Evolutionary conservation across 495 filamentous ascomycete species (phyloP).

Genomic region (Cladorrhinum samala): DNA sequence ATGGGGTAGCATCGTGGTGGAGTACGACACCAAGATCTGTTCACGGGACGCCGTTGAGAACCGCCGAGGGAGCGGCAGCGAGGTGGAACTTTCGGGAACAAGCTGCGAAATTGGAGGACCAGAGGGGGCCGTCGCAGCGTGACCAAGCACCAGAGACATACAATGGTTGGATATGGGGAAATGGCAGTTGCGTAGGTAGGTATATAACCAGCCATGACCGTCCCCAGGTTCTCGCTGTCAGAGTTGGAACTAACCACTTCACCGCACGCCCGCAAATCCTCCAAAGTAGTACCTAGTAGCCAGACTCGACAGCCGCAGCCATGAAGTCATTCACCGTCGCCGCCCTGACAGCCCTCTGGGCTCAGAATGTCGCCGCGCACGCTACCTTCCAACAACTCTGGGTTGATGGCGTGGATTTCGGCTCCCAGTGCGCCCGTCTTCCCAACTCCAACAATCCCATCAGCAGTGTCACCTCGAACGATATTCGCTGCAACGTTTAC

Average conservation of each 20-base stretch:
- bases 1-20: conserved; percentile 16
- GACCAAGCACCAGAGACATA: background rate
- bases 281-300: no score
- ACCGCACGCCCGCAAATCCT: no score
- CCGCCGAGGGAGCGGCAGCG: conserved; percentile 4
- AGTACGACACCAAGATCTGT: conserved; percentile 8
- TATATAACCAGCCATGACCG: conserved; percentile 4
- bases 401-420: conserved; percentile 43
- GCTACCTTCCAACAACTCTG: conserved; percentile 49
- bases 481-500: conserved; percentile 38
- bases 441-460: conserved; percentile 43
- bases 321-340: conserved; percentile 39
- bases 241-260: no score
- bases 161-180: background rate
- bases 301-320: conserved; percentile 1
- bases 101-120: conserved; percentile 12
- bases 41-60: conserved; percentile 12
- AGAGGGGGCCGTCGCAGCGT: background rate
- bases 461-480: conserved; percentile 32
- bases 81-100: conserved; percentile 2
- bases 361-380: conserved; percentile 36
- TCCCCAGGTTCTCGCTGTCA: no score
- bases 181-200: background rate
- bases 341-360: conserved; percentile 26
- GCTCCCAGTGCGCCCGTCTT: conserved; percentile 34